phyloP scores from a whole-genome alignment of 2,329 filamentous ascomycete species.

The Claviceps africana region DNA sequence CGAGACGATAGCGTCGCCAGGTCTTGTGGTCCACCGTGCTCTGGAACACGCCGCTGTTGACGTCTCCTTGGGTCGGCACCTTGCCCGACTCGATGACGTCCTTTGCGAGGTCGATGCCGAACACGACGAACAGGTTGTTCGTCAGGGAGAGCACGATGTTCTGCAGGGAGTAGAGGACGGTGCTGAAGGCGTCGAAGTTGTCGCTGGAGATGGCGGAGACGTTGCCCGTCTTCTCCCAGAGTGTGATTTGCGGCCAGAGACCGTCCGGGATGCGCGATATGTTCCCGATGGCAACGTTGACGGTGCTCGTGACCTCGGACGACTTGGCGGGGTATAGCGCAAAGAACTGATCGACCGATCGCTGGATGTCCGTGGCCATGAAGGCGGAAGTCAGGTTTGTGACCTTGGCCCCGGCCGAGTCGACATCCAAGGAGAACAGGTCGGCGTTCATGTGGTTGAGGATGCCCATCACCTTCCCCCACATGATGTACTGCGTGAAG shows the following conservation, averaged over 20 bases:
- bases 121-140: constrained; percentile 17
- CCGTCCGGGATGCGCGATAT: background rate
- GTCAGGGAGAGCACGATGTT: constrained; percentile 12
- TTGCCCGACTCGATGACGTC: constrained; percentile 2
- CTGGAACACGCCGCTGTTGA: background rate
- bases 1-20: constrained; percentile 13
- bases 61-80: background rate
- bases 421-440: constrained; percentile 4
- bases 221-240: background rate
- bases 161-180: constrained; percentile 5
- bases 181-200: background rate
- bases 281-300: background rate
- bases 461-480: constrained; percentile 25
- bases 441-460: constrained; percentile 10
- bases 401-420: too few relatives aligned
- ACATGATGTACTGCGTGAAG: constrained; percentile 40
- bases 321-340: background rate
- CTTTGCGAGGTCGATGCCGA: constrained; percentile 17
- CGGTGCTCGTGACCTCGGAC: background rate
- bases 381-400: background rate
- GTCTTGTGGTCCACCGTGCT: constrained; percentile 10
- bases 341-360: background rate
- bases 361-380: background rate
- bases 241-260: background rate
- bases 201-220: background rate